Evolutionary conservation across 2,329 filamentous ascomycete species (phyloP), one percentile per base, ranked within the genome.

Genomic region (Coniochaeta sp.): DNA sequence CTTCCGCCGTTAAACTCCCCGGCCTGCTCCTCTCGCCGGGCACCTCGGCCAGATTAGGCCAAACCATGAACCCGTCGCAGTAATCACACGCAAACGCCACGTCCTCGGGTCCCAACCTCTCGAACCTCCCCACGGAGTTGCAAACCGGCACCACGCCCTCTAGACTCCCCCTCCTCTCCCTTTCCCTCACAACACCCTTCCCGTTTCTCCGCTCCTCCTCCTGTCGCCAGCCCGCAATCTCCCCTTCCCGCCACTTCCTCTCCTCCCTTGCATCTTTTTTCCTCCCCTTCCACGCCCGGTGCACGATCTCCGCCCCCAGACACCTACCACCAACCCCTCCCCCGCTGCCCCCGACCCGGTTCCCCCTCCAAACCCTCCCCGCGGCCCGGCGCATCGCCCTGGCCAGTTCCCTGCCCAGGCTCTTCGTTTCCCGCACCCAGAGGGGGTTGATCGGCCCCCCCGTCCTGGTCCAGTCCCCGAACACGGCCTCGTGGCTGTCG

Each of bases 41-140:
- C 66, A 82, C 76, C 48, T 65, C 67, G 56, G 73, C 70, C 28
- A 83, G 58, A 59, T 83, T 77, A 52, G 78, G 71, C 80, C 80
- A 83, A 20, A 83, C 65, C 22, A 83, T 66, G 59, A 79, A 78
- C 2, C 80, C 80, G 60, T 82, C 79, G 65, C 80, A 83, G 60
- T 76, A 83, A 65, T 83, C 78, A 66, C 80, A 83, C 7, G 81
- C 69, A 58, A 82, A 83, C 7, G 75, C 78, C 47, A 81, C 71
- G 54, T 82, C 78, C 33, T 65, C 61, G 28, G 80, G 74, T 38
- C 73, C 76, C 50, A 82, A 75, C 13, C 78, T 72, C 64, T 81
- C 75, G 54, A 82, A 82, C 26, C 70, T 68, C n/a, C 80, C 80
- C 2, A 78, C 69, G 4, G 63, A 61, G 57, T 78, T 78, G 64